Conservation (phyloP, 2,329 filamentous ascomycete species). For the Microthyrium microscopicum region DNA sequence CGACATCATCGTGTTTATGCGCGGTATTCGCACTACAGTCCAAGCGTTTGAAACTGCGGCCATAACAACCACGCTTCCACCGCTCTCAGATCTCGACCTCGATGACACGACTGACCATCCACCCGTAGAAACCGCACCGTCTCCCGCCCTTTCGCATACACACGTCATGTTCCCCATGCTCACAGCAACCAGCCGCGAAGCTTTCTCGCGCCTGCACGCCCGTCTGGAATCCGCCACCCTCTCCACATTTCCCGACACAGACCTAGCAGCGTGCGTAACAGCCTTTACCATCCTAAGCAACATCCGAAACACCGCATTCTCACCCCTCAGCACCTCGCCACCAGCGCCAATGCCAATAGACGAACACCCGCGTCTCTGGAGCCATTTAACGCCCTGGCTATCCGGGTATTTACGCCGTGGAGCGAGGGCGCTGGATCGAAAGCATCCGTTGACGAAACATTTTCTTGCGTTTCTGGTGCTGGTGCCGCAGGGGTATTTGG, state of each 20-base stretch:
- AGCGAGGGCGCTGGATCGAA: not conserved
- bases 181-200: slow-evolving; percentile 8
- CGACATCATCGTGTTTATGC: slow-evolving; percentile 4
- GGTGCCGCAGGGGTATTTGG: slow-evolving; percentile 28
- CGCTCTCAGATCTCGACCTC: not conserved
- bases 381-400: slow-evolving; percentile 2
- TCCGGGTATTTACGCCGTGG: not conserved
- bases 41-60: not conserved
- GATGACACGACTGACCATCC: not conserved
- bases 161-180: slow-evolving; percentile 9
- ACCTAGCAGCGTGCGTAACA: not conserved
- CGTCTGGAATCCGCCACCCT: slow-evolving; percentile 7
- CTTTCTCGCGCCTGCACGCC: slow-evolving; percentile 7
- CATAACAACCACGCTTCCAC: not conserved
- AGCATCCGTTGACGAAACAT: slow-evolving; percentile 6
- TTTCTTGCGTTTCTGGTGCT: slow-evolving; percentile 10
- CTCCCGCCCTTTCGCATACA: slow-evolving; percentile 6
- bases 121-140: not conserved
- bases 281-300: slow-evolving; percentile 1
- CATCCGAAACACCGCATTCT: slow-evolving; percentile 4
- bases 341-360: not conserved
- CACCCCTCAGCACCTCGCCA: slow-evolving; percentile 1
- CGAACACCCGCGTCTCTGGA: not conserved
- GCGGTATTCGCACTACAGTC: slow-evolving; percentile 1
- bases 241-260: not conserved